Conservation (phyloP, 2,329 filamentous ascomycete genomes). For the Penicillium italicum region DNA sequence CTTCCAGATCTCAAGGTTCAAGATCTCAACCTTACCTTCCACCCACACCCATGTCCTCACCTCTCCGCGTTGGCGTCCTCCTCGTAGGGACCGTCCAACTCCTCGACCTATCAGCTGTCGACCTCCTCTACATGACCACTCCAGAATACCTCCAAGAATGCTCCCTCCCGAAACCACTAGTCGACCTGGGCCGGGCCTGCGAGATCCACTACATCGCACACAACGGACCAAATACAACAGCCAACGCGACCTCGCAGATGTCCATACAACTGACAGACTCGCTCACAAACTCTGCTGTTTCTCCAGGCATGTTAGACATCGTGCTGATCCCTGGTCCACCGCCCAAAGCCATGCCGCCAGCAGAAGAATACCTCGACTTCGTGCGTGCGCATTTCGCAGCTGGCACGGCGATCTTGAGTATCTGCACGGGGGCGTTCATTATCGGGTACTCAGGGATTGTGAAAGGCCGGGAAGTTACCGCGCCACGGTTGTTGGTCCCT, state of each 20-base stretch:
- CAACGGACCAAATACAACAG: conserved; percentile 13
- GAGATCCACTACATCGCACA: conserved; percentile 32
- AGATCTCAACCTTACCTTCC: background rate
- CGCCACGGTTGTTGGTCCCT: conserved; percentile 24
- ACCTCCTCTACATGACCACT: conserved; percentile 39
- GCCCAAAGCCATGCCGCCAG: conserved; percentile 26
- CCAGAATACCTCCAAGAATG: conserved; percentile 28
- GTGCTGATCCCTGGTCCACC: conserved; percentile 40
- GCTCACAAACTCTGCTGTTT: conserved; percentile 27
- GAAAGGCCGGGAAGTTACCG: conserved; percentile 18
- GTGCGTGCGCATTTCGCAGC: conserved; percentile 31
- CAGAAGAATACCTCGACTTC: conserved; percentile 30
- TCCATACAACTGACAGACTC: conserved; percentile 29
- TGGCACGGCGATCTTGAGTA: conserved; percentile 24
- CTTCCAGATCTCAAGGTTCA: background rate
- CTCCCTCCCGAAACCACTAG: conserved; percentile 30
- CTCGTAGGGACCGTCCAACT: conserved; percentile 37
- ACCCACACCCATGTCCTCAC: conserved; percentile 4
- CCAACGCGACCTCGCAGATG: conserved; percentile 27
- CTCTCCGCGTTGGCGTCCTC: conserved; percentile 34
- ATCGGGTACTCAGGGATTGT: conserved; percentile 26
- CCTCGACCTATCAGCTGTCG: conserved; percentile 38
- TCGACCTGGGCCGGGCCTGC: conserved; percentile 25
- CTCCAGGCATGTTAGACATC: conserved; percentile 37
- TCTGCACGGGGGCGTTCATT: conserved; percentile 27